Evolutionary conservation across 306 rosid species (phyloP).

Genomic region (Pachyrhizus erosus): DNA sequence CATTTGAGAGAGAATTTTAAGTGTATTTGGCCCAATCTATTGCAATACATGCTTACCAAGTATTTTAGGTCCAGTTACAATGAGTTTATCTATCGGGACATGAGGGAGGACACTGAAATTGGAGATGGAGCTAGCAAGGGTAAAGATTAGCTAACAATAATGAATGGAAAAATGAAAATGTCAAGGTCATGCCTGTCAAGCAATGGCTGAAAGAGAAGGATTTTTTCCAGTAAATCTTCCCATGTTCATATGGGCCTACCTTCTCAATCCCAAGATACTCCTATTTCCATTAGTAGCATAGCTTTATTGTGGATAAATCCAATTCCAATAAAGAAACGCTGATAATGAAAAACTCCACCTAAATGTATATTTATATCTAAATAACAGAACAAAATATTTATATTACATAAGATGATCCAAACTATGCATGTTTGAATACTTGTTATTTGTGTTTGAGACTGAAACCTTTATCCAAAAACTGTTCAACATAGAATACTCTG

Average conservation of each 20-base stretch:
- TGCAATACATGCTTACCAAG: neutral
- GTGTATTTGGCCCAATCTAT: neutral
- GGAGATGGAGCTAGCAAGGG: slow-evolving; percentile 83
- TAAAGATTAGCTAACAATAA: slow-evolving; percentile 77
- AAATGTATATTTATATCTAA: neutral
- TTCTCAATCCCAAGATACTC: slow-evolving; percentile 3
- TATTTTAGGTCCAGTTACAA: neutral
- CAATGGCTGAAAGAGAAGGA: too few species aligned
- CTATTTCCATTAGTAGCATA: neutral
- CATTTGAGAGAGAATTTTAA: neutral
- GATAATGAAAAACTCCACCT: neutral
- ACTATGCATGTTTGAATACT: neutral
- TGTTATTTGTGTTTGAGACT: neutral
- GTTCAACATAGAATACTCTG: neutral
- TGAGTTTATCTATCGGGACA: neutral
- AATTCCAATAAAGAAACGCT: neutral
- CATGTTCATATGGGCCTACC: neutral
- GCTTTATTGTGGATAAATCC: neutral
- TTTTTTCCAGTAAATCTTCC: slow-evolving; percentile 53
- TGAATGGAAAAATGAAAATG: slow-evolving; percentile 90
- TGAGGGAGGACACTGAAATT: slow-evolving; percentile 53
- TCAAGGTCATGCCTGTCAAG: slow-evolving; percentile 84
- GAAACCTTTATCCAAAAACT: neutral
- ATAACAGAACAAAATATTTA: slow-evolving; percentile 17
- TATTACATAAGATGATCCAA: neutral